Percentiles rank a stretch among this genome's conserved stretches.
Conservation (phyloP, 805 yeast species). For the Pichia gijzeniarum region DNA sequence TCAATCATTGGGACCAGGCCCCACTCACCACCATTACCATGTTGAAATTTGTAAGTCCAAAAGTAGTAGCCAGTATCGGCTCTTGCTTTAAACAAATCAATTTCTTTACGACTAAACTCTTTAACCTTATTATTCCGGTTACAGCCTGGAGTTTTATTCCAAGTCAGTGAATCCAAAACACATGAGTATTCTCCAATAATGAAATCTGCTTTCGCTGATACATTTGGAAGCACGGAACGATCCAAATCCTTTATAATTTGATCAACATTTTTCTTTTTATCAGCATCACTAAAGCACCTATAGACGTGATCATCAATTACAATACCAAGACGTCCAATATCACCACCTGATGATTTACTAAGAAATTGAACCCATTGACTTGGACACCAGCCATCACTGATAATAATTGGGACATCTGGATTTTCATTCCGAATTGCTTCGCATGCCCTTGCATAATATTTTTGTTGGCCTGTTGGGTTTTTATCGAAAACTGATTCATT, state of each 20-base stretch:
- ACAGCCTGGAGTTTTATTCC: conserved; percentile 43
- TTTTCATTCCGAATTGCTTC: conserved; percentile 53
- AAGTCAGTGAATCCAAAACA: conserved; percentile 69
- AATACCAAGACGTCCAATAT: conserved; percentile 45
- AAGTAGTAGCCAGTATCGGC: conserved; percentile 73
- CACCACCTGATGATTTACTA: conserved; percentile 33
- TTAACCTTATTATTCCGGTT: conserved; percentile 51
- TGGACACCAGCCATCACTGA: conserved; percentile 95
- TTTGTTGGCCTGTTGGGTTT: conserved; percentile 43
- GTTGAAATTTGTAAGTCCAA: conserved; percentile 85
- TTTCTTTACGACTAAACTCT: conserved; percentile 56
- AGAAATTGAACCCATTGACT: conserved; percentile 71
- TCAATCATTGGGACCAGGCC: conserved; percentile 76
- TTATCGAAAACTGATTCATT: conserved; percentile 74
- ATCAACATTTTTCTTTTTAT: conserved; percentile 57
- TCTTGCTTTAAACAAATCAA: conserved; percentile 39
- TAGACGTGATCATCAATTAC: conserved; percentile 82
- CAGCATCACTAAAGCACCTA: conserved; percentile 75
- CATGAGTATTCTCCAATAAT: conserved; percentile 89
- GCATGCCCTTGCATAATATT: conserved; percentile 62
- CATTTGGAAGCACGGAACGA: conserved; percentile 41
- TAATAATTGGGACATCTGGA: conserved; percentile 56
- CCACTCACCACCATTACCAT: conserved; percentile 97
- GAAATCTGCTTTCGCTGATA: conserved; percentile 48
- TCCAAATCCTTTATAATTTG: conserved; percentile 55